phyloP scores from a whole-genome alignment of 768 basidiomycete species.

The Scleroderma citrinum region DNA sequence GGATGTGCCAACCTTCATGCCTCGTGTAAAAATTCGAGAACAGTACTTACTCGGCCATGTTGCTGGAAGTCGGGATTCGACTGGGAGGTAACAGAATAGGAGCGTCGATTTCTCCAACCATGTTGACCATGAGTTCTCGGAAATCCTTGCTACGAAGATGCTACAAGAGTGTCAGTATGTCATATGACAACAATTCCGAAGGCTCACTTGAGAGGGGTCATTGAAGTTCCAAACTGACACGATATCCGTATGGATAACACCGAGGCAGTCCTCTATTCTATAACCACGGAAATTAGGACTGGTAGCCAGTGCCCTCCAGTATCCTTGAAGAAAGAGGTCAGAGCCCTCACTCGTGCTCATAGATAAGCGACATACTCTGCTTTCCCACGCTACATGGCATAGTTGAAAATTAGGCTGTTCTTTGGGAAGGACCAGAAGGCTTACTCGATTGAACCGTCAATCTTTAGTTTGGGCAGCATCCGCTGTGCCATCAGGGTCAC shows the following conservation, averaged over 20 bases:
- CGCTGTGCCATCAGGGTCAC: conserved; percentile 2
- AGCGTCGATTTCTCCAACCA: not conserved
- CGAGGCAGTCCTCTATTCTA: conserved; percentile 7
- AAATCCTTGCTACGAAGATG: not conserved
- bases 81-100: not conserved
- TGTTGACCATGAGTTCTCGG: not conserved
- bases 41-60: not conserved
- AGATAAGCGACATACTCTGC: not conserved
- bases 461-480: not conserved
- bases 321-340: conserved; percentile 5
- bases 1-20: not conserved
- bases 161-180: not conserved
- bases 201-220: conserved; percentile 5
- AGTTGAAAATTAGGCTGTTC: not conserved
- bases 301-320: conserved; percentile 13
- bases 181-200: not conserved
- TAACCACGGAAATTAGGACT: conserved; percentile 7
- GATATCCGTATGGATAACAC: conserved; percentile 15
- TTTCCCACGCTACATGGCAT: not conserved
- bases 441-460: conserved; percentile 2
- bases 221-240: conserved; percentile 16
- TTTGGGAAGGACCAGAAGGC: not conserved
- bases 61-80: not conserved
- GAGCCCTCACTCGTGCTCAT: not conserved
- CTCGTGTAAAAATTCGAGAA: not conserved